phyloP scores from a whole-genome alignment of 805 yeast genomes.

The Teunomyces gatunensis region DNA sequence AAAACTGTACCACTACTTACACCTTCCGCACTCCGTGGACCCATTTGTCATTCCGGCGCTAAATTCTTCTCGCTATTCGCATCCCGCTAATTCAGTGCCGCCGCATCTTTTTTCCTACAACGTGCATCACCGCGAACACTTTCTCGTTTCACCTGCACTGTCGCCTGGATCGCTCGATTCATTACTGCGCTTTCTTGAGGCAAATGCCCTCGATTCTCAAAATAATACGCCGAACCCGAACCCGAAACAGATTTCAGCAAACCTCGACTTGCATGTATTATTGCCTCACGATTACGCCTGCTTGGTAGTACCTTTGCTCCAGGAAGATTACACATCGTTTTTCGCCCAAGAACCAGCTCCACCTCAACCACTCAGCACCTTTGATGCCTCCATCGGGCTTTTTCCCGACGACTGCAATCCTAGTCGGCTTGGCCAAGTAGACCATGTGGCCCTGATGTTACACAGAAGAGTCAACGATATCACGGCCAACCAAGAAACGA shows the following conservation, averaged over 20 bases:
- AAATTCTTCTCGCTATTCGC: not conserved
- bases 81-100: not conserved
- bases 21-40: constrained; percentile 14
- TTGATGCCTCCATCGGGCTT: not conserved
- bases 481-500: not conserved
- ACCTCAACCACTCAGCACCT: too few relatives aligned
- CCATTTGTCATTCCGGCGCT: not conserved
- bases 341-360: not conserved
- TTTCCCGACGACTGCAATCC: not conserved
- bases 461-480: not conserved
- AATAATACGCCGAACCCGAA: too few relatives aligned
- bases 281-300: not conserved
- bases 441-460: not conserved
- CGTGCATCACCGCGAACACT: constrained; percentile 12
- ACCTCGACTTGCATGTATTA: not conserved
- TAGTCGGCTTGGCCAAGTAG: not conserved
- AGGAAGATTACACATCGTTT: not conserved
- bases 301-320: not conserved
- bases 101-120: constrained; percentile 13
- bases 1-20: constrained; percentile 15
- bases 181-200: not conserved
- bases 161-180: constrained; percentile 1
- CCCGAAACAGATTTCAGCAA: too few relatives aligned
- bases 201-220: not conserved
- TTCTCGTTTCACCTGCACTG: not conserved